Conservation (phyloP, 2,329 filamentous ascomycete species). For the Zarea fungicola region DNA sequence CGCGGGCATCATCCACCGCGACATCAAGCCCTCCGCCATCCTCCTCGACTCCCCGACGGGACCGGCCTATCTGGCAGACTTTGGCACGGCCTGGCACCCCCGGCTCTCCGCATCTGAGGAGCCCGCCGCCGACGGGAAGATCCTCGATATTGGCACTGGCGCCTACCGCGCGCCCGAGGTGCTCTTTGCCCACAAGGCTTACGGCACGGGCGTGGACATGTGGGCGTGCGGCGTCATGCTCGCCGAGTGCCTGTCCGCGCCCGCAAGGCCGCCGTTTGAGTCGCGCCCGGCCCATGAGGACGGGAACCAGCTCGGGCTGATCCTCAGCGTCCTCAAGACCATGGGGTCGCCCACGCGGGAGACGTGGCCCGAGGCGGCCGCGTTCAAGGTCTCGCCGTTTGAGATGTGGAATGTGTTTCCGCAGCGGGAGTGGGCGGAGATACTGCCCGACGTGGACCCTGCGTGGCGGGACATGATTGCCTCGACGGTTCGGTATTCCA, state of each 20-base stretch:
- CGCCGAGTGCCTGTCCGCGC: constrained; percentile 61
- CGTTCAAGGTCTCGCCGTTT: constrained; percentile 73
- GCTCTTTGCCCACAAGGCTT: constrained; percentile 75
- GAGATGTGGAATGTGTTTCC: constrained; percentile 80
- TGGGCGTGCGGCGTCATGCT: constrained; percentile 85
- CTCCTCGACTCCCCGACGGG: constrained; percentile 62
- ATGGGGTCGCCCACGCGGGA: constrained; percentile 78
- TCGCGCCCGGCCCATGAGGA: constrained; percentile 68
- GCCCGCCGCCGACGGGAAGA: constrained; percentile 62
- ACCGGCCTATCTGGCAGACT: constrained; percentile 79
- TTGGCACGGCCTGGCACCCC: constrained; percentile 84
- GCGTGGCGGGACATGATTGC: constrained; percentile 61
- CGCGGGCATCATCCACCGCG: constrained; percentile 79
- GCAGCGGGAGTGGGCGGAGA: constrained; percentile 58
- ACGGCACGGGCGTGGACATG: constrained; percentile 71
- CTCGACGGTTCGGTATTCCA: constrained; percentile 64
- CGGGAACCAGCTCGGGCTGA: constrained; percentile 85
- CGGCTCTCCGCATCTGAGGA: constrained; percentile 56
- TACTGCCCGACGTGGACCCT: constrained; percentile 58
- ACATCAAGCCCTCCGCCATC: constrained; percentile 90
- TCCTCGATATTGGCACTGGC: constrained; percentile 90
- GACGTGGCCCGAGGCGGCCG: constrained; percentile 74
- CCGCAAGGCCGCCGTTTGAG: constrained; percentile 67
- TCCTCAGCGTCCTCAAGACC: constrained; percentile 87
- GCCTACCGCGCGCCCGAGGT: constrained; percentile 87